A percentile compares a stretch with the other conserved stretches of the same genome.
These are phyloP conservation scores for Graphiopsis chlorocephala DNA, from an alignment of 2,329 filamentous ascomycete species.

Conservation along the genomic window DNA sequence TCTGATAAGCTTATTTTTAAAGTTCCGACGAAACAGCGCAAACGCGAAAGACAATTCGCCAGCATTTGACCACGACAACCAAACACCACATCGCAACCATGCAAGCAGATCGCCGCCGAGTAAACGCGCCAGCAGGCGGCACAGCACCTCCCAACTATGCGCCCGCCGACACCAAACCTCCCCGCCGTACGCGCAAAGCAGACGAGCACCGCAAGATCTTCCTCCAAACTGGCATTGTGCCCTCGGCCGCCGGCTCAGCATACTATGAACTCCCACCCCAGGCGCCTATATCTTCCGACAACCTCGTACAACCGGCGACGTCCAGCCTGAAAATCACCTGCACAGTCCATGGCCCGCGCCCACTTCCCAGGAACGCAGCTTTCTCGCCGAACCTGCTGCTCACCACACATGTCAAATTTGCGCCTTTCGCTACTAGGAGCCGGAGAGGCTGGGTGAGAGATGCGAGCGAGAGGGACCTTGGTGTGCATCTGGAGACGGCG, in stretches of 20 bases:
- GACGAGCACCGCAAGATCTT: constrained; percentile 83
- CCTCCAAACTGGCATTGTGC: constrained; percentile 85
- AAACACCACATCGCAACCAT: constrained; percentile 19
- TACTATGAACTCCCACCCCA: constrained; percentile 64
- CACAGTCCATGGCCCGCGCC: constrained; percentile 88
- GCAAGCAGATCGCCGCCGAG: constrained; percentile 75
- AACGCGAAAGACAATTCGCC: background rate
- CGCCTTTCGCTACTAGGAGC: constrained; percentile 83
- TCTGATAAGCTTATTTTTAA: background rate
- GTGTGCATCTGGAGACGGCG: constrained; percentile 86
- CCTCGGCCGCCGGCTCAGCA: constrained; percentile 88
- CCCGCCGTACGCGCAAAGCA: constrained; percentile 58
- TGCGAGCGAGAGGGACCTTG: constrained; percentile 80
- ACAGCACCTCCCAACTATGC: constrained; percentile 73
- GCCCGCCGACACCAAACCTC: constrained; percentile 45
- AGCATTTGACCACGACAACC: background rate
- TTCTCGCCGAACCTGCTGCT: constrained; percentile 92
- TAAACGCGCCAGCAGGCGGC: constrained; percentile 80
- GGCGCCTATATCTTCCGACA: constrained; percentile 37
- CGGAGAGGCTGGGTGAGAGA: constrained; percentile 85
- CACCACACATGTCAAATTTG: constrained; percentile 92
- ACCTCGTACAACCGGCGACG: constrained; percentile 39
- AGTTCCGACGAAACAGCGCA: background rate
- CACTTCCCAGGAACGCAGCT: constrained; percentile 81
- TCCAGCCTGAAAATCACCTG: constrained; percentile 86